Base-by-base conservation (phyloP, 805 yeast genomes). In the Starmerella floricola region DNA sequence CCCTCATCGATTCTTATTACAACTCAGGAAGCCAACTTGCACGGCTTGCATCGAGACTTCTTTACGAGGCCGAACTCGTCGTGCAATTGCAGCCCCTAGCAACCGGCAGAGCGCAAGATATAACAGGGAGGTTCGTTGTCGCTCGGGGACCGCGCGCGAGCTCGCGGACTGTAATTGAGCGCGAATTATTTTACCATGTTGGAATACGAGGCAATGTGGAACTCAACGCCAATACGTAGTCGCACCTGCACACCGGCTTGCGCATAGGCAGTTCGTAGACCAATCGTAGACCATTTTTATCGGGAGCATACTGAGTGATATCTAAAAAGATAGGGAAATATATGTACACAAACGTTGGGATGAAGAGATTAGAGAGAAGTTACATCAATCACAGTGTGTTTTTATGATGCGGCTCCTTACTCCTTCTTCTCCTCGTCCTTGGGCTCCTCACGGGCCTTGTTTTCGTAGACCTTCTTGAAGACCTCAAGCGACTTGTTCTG, bases 21-120 rank as follows among this genome's bases (percentile, higher is more conserved):
- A 61, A 58, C 51, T 31, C 71, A 57, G 55, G 67, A 6, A 29
- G 33, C 16, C 45, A 68, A 45, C 64, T 66, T 16, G 57, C 73
- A 0, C 72, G 71, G 30, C 70, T 76, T 48, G 55, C 73, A 19
- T 58, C 64, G 2, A 69, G 68, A 42, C 47, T 75, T 18, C 56
- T 71, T 17, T 75, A 76, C 51, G 67, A 71, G 42, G 64, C 82
- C 0, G 64, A 67, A 26, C 46, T 75, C 32, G 65, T 74, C 31
- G 49, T 84, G n/a, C 65, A 69, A 17, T 55, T 84, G 28, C 71
- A 73, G 52, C 86, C 94, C 1, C 62, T 85, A 45, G 66, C 72
- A 3, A 83, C 94, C 0, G 94, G 94, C 0, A 67, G 84, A 51
- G 94, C 95, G 0, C 73, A 72, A 34, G 95, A 85, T 56, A 72